phyloP scores from a whole-genome alignment of 352 stramenopile genomes.

The Phytophthora agathidicida region DNA sequence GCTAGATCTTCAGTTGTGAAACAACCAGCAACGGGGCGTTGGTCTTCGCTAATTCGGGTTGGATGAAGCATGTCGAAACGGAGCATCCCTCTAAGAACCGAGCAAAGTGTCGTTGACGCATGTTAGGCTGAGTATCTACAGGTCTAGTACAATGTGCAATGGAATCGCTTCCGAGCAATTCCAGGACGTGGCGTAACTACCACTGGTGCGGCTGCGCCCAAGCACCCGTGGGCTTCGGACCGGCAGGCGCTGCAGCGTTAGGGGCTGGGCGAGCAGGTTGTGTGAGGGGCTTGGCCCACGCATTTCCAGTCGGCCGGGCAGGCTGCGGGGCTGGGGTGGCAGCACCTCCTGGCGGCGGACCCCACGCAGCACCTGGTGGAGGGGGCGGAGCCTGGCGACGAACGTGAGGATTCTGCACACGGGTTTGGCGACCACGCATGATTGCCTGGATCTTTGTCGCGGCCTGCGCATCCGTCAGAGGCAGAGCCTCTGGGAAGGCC shows the following conservation, averaged over 20 bases:
- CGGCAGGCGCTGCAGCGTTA: constrained; percentile 3
- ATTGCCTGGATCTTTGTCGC: constrained; percentile 79
- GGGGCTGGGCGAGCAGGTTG: constrained; percentile 13
- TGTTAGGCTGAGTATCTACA: constrained; percentile 24
- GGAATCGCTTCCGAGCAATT: not conserved
- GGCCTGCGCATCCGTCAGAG: constrained; percentile 72
- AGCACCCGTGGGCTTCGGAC: constrained; percentile 34
- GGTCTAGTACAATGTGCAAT: constrained; percentile 7
- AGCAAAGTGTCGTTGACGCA: constrained; percentile 8
- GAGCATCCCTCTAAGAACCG: constrained; percentile 1
- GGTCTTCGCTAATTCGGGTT: constrained; percentile 12
- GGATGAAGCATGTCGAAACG: constrained; percentile 18
- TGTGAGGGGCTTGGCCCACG: constrained; percentile 38
- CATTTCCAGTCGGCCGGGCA: constrained; percentile 26
- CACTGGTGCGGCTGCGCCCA: constrained; percentile 78
- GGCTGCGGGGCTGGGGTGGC: constrained; percentile 20
- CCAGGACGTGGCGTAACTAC: constrained; percentile 18
- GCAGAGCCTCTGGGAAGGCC: constrained; percentile 78
- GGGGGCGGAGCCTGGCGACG: constrained; percentile 37
- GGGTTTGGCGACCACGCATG: constrained; percentile 52
- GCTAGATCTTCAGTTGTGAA: constrained; percentile 39
- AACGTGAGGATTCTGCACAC: constrained; percentile 36
- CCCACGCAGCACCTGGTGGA: constrained; percentile 42
- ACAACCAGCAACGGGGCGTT: constrained; percentile 24
- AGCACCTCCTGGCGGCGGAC: constrained; percentile 41